Conservation (phyloP, 768 basidiomycete species). For the Kwoniella dejecticola region DNA sequence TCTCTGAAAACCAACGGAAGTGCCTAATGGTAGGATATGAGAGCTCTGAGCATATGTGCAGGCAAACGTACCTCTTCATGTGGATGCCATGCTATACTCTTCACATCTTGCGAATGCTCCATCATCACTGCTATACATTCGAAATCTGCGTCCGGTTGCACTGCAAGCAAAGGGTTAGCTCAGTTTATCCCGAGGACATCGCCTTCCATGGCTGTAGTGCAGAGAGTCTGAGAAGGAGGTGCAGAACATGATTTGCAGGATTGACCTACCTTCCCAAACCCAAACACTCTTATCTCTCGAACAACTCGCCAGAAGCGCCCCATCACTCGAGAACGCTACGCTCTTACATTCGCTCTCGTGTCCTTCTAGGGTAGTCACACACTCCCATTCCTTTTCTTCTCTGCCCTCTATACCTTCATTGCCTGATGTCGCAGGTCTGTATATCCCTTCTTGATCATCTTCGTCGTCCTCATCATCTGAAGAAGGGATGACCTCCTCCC, state of each 20-base stretch:
- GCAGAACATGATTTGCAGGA: too few species aligned
- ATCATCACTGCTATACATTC: conserved; percentile 93
- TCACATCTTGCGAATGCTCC: conserved; percentile 97
- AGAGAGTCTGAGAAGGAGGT: too few species aligned
- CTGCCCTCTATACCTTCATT: conserved; percentile 67
- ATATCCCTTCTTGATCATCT: conserved; percentile 46
- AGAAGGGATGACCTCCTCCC: conserved; percentile 69
- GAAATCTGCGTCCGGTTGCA: conserved; percentile 87
- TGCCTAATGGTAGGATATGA: too few species aligned
- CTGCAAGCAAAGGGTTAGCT: conserved; percentile 61
- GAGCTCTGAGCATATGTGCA: too few species aligned
- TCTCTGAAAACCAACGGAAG: too few species aligned
- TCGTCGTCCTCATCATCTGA: conserved; percentile 52
- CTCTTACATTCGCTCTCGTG: conserved; percentile 96
- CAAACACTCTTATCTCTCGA: conserved; percentile 96
- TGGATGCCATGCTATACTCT: conserved; percentile 93
- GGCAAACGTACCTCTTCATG: conserved; percentile 73
- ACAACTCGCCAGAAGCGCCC: conserved; percentile 84
- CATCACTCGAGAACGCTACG: conserved; percentile 77
- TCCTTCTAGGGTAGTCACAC: conserved; percentile 80
- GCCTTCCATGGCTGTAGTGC: too few species aligned
- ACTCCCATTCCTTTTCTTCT: conserved; percentile 84
- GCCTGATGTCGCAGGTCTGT: conserved; percentile 53
- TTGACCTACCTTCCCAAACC: conserved; percentile 88
- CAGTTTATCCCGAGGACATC: too few species aligned